phyloP scores from a whole-genome alignment of 1,284 basidiomycete species.

The Leccinum solheimii region DNA sequence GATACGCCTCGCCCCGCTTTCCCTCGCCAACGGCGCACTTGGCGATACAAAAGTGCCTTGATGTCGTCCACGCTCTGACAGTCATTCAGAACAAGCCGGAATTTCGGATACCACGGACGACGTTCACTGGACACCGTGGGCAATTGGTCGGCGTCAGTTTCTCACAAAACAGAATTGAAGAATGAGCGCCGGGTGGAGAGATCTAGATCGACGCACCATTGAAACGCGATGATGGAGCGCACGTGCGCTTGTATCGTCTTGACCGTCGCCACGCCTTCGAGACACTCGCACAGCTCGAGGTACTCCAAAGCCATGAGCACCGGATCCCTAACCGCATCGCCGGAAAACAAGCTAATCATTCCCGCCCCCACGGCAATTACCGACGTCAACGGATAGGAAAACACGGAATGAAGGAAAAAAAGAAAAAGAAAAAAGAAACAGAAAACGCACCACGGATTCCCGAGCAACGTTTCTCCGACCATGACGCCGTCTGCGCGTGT shows the following conservation, averaged over 20 bases:
- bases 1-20: conserved; percentile 16
- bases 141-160: not conserved
- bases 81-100: conserved; percentile 45
- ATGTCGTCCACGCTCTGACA: conserved; percentile 49
- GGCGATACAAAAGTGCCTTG: conserved; percentile 44
- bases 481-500: conserved; percentile 76
- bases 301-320: conserved; percentile 65
- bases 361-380: not conserved
- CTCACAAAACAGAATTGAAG: not conserved
- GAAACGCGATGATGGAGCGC: conserved; percentile 60
- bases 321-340: conserved; percentile 53
- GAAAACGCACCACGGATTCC: conserved; percentile 61
- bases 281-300: conserved; percentile 51
- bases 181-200: not conserved
- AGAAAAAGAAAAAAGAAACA: not conserved
- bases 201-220: conserved; percentile 48
- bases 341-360: conserved; percentile 49
- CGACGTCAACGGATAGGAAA: not conserved
- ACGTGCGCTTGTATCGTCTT: conserved; percentile 57
- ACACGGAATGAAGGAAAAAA: not conserved
- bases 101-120: conserved; percentile 56
- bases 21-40: conserved; percentile 56
- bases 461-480: conserved; percentile 72
- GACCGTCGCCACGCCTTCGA: conserved; percentile 49
- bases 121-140: conserved; percentile 26